These are phyloP conservation scores for Podila clonocystis DNA, from an alignment of 192 early-diverging fungal genomes.

Conservation along the genomic window DNA sequence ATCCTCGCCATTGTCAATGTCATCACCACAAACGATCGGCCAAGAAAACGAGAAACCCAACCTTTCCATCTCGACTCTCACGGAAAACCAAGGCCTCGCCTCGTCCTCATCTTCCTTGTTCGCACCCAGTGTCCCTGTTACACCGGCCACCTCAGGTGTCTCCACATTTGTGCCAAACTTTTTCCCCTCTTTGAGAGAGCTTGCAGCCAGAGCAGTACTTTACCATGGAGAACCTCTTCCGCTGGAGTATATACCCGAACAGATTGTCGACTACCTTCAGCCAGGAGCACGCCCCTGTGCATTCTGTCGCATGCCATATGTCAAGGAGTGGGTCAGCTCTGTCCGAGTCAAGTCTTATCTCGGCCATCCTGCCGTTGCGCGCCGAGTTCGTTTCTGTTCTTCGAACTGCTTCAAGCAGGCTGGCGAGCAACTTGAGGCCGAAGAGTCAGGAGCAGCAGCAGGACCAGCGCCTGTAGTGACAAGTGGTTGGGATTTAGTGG, in stretches of 20 bases:
- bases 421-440: constrained; percentile 33
- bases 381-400: constrained; percentile 61
- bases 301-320: constrained; percentile 52
- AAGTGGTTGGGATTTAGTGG: constrained; percentile 8
- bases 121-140: background rate
- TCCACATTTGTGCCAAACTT: constrained; percentile 17
- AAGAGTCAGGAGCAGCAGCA: constrained; percentile 9
- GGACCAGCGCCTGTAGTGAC: background rate
- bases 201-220: constrained; percentile 51
- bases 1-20: background rate
- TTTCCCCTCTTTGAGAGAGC: constrained; percentile 55
- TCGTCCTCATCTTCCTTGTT: background rate
- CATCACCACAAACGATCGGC: background rate
- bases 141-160: background rate
- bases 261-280: constrained; percentile 37
- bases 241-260: constrained; percentile 26
- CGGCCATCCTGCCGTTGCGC: constrained; percentile 62
- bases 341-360: constrained; percentile 61
- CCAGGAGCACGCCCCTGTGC: constrained; percentile 52
- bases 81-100: background rate
- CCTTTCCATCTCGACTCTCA: background rate
- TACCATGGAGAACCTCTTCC: constrained; percentile 35
- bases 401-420: constrained; percentile 52
- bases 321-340: constrained; percentile 65
- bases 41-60: background rate